A percentile compares a stretch with the other conserved stretches of the same genome.
phyloP scores from a whole-genome alignment of 148 eudicot genomes.

The Camellia sinensis region DNA sequence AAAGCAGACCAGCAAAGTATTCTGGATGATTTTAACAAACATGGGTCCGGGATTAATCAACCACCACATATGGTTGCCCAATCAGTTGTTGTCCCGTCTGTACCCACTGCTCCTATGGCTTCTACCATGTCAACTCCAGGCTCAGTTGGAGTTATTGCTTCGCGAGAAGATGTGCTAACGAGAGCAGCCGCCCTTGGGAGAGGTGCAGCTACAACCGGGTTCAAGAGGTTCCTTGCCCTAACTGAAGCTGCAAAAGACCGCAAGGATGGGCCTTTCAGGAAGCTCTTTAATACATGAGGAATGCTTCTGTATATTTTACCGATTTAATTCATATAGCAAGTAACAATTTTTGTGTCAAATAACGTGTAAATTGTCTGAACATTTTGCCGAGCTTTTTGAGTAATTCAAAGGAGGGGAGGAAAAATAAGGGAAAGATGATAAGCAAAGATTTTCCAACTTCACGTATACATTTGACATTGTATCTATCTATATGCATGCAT shows the following conservation, averaged over 20 bases:
- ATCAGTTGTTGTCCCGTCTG: conserved; percentile 24
- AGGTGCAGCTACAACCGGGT: conserved; percentile 92
- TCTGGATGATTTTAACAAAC: conserved; percentile 92
- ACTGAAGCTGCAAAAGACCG: conserved; percentile 96
- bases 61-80: conserved; percentile 31
- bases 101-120: conserved; percentile 34
- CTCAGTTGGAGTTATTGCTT: conserved; percentile 42
- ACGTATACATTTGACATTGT: no score
- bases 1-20: conserved; percentile 85
- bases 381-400: no score
- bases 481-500: no score
- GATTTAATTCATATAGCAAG: not conserved
- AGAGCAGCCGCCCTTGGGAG: conserved; percentile 97
- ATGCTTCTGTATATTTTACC: not conserved
- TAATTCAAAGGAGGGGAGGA: no score
- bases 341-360: not conserved
- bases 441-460: no score
- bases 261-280: conserved; percentile 88
- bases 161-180: conserved; percentile 86
- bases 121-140: conserved; percentile 30
- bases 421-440: no score
- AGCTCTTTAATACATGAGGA: conserved; percentile 70
- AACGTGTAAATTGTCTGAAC: no score
- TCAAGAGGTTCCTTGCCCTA: conserved; percentile 84
- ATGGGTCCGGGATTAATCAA: conserved; percentile 67